Evolutionary conservation across 139 green algal species (phyloP).

Genomic region (Coelastrella sp.): DNA sequence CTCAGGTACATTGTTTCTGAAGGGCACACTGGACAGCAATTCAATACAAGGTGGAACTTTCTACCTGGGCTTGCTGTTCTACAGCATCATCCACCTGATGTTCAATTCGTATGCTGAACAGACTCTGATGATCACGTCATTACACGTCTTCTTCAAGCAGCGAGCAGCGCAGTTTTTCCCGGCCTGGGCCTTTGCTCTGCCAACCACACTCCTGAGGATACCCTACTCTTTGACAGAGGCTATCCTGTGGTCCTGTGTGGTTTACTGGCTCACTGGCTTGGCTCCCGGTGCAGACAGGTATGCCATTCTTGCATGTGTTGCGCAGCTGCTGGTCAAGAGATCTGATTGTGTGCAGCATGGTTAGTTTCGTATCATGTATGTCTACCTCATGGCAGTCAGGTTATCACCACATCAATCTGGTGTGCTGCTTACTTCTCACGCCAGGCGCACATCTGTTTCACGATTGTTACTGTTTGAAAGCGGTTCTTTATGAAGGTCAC

Average conservation of each 20-base stretch:
- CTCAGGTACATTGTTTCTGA: slow-evolving; percentile 28
- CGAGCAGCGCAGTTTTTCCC: slow-evolving; percentile 79
- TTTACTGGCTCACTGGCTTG: slow-evolving; percentile 78
- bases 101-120: slow-evolving; percentile 18
- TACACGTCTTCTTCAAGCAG: slow-evolving; percentile 87
- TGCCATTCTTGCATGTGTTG: not conserved
- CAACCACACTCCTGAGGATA: slow-evolving; percentile 59
- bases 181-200: slow-evolving; percentile 57
- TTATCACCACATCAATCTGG: too few relatives aligned
- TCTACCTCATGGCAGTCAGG: too few relatives aligned
- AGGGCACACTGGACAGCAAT: not conserved
- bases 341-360: too few relatives aligned
- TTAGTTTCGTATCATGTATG: not conserved
- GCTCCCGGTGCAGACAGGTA: slow-evolving; percentile 29
- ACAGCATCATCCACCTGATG: slow-evolving; percentile 39
- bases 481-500: too few relatives aligned
- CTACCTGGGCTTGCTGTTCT: slow-evolving; percentile 62
- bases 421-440: too few relatives aligned
- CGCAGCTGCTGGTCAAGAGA: too few relatives aligned
- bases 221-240: slow-evolving; percentile 67
- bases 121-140: slow-evolving; percentile 18
- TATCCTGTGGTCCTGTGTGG: slow-evolving; percentile 62
- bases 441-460: too few relatives aligned
- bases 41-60: slow-evolving; percentile 45
- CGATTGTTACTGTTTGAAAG: too few relatives aligned